Evolutionary conservation across 2,329 filamentous ascomycete species (phyloP), one percentile per base, ranked within the genome.

Genomic region (Acrocalymma vagum): DNA sequence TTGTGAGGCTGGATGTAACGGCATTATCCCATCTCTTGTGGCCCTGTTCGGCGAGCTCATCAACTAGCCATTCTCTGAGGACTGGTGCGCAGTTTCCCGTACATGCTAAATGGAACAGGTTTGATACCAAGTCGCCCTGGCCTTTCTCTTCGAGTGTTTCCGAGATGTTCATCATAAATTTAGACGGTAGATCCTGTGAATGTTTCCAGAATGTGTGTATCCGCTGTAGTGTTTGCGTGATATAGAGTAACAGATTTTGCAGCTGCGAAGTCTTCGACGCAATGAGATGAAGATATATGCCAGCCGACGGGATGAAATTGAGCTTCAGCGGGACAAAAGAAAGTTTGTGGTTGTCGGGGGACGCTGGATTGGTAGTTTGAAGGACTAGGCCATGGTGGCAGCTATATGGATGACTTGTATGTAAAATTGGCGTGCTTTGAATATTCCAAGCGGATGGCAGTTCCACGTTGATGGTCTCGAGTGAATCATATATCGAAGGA

Each of bases 21-120:
- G 88, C 86, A 61, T 93, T 95, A 50, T 97, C 92, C 94, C 94
- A 99, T 32, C 94, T 80, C 70, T 96, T 96, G 58, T 95, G 89
- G 1, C 91, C 91, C 87, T 94, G 50, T 37, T 63, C 59, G 27
- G 53, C 53, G 17, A 96, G 73, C 51, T 88, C 87, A 60, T 96
- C 90, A 4, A 92, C 83, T 1, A 99, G 78, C 87, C 95, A 99
- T 64, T 96, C 91, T 44, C 84, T 85, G 38, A 97, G 77, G 14
- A 83, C 80, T 8, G 83, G 80, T 36, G 87, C 84, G 17, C 88
- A 90, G 60, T 94, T 83, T 0, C 92, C 92, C 0, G 91, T 95
- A 20, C 90, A 84, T 5, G 90, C 87, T 0, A 93, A 81, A 60
- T 96, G 91, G 63, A 90, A 95, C 7, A 95, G 72, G 4, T 88